Percentiles rank a stretch among this genome's conserved stretches.
These are phyloP conservation scores for Ophiocordyceps camponoti-saundersi DNA, from an alignment of 2,329 filamentous ascomycete genomes.

Conservation along the genomic window DNA sequence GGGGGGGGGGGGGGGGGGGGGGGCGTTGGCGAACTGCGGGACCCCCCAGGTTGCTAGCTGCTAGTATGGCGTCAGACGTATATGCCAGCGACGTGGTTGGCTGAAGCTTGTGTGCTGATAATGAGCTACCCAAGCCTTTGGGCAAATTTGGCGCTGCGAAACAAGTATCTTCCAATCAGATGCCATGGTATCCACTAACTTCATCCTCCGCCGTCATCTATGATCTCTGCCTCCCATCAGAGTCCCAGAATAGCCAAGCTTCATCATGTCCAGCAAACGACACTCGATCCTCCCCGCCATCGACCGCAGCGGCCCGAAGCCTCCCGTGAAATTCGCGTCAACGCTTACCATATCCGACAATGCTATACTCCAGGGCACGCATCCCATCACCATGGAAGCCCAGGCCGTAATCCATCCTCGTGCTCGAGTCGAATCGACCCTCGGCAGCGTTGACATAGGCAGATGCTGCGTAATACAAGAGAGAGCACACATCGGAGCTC, in stretches of 20 bases:
- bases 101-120: constrained; percentile 12
- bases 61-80: constrained; percentile 13
- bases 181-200: too few species aligned
- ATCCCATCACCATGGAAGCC: constrained; percentile 63
- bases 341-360: constrained; percentile 45
- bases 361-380: constrained; percentile 48
- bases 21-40: too few species aligned
- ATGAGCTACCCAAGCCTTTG: too few species aligned
- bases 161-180: neutral
- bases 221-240: neutral
- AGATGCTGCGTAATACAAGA: constrained; percentile 73
- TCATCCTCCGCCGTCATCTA: neutral
- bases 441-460: constrained; percentile 66
- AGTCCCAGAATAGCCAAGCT: neutral
- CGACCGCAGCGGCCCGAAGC: constrained; percentile 36
- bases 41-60: too few species aligned
- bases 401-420: constrained; percentile 79
- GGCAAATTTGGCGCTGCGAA: neutral
- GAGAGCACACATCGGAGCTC: constrained; percentile 36
- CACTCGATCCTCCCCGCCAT: constrained; percentile 38
- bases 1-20: neutral
- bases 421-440: constrained; percentile 57
- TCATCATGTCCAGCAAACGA: constrained; percentile 29
- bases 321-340: constrained; percentile 44
- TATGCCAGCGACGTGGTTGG: constrained; percentile 22